These are phyloP conservation scores for Astrephomene gubernaculifera DNA, from an alignment of 139 green algal species.

Conservation along the genomic window DNA sequence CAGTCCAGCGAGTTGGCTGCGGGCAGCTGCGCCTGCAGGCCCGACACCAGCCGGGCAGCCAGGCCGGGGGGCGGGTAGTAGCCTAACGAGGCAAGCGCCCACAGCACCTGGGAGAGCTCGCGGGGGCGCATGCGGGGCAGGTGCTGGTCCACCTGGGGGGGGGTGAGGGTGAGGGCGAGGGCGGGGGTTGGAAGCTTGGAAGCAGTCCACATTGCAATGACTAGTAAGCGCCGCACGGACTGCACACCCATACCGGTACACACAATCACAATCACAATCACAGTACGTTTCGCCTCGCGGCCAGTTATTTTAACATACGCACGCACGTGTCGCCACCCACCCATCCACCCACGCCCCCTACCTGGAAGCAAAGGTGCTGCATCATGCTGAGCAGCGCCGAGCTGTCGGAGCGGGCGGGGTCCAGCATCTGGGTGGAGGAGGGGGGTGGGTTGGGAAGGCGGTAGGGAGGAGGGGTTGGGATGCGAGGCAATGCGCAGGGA, in stretches of 20 bases:
- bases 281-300: not conserved
- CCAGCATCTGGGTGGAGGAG: conserved; percentile 22
- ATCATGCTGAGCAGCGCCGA: conserved; percentile 20
- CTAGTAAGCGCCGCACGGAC: too few relatives aligned
- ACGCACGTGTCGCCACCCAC: not conserved
- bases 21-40: not conserved
- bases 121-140: conserved; percentile 14
- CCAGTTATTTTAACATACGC: not conserved
- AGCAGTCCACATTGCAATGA: too few relatives aligned
- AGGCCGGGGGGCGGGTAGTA: conserved; percentile 10
- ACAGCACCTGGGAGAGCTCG: conserved; percentile 25
- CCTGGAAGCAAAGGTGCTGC: conserved; percentile 41
- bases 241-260: not conserved
- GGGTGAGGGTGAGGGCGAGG: not conserved
- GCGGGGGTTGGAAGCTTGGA: not conserved
- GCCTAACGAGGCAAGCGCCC: conserved; percentile 10
- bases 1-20: not conserved
- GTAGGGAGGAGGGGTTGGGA: not conserved
- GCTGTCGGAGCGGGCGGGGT: not conserved
- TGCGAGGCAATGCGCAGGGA: not conserved
- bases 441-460: not conserved
- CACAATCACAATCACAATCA: too few relatives aligned
- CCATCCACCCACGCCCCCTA: not conserved
- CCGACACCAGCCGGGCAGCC: not conserved
- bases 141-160: conserved; percentile 21